phyloP scores from a whole-genome alignment of 2,329 filamentous ascomycete genomes.

The Arachnomyces sp. region DNA sequence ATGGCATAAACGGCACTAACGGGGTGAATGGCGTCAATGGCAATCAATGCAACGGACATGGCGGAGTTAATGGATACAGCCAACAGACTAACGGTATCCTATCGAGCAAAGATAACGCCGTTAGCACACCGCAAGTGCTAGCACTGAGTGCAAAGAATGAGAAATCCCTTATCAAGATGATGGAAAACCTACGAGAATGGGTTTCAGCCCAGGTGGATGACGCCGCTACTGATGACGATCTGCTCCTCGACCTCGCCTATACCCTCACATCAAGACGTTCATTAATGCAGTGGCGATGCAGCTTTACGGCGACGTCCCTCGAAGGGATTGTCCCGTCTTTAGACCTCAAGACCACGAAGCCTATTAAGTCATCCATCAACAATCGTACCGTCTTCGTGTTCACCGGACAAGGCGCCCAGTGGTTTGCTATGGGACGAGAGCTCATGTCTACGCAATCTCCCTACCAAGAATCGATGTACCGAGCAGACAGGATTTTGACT shows the following conservation, averaged over 20 bases:
- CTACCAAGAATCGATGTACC: conserved; percentile 15
- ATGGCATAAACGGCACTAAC: no score
- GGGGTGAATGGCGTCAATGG: no score
- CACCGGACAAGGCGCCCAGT: conserved; percentile 33
- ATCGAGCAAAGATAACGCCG: no score
- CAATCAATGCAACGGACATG: no score
- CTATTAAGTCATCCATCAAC: conserved; percentile 11
- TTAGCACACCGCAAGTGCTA: no score
- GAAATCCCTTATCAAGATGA: no score
- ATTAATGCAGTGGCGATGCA: conserved; percentile 5
- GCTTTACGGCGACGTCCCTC: conserved; percentile 2
- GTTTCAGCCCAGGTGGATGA: no score
- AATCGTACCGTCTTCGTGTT: conserved; percentile 27
- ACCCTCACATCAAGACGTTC: conserved; percentile 6
- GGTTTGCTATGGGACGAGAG: conserved; percentile 26
- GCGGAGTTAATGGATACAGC: no score
- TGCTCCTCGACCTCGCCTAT: conserved; percentile 3
- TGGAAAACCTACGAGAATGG: no score
- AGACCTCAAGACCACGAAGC: conserved; percentile 3
- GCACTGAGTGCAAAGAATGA: no score
- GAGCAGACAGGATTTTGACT: conserved; percentile 17
- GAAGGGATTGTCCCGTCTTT: not conserved
- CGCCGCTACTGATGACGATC: no score
- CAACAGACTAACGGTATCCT: no score
- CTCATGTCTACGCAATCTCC: conserved; percentile 19